Base-by-base conservation (phyloP, 208 protist species). In the Leishmania gerbilli region DNA sequence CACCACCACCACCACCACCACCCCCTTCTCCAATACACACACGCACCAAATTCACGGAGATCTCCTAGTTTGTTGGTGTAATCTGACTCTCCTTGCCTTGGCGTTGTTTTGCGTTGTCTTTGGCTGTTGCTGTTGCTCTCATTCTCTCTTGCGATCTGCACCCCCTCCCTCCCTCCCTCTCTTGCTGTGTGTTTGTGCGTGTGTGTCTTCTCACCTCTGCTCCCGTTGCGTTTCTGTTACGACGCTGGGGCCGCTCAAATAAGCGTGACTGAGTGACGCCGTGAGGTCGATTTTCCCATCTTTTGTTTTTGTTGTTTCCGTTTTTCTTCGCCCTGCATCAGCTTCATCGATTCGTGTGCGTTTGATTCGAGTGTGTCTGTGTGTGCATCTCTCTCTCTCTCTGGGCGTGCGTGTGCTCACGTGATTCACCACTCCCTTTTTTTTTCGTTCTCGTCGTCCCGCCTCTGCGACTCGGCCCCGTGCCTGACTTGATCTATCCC, bases 61-160 rank as follows among this genome's bases (percentile, higher is more conserved):
- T 17, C 27, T 64, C 58, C 27, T 64, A 9, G 64, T 17, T 24
- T 45, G 64, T 27, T 34, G 64, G 58, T 3, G 8, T 64, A 31
- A 9, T 27, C 58, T 45, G 64, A 45, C 31, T 69, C 64, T 68
- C 31, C 64, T 49, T 24, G 34, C 21, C 1, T 24, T n/a, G 31
- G 19, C 69, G 13, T 34, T 31, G 34, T 49, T 80, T 76, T 80
- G 64, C 65, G 74, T 74, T 71, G 8, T 51, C 69, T 27, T 8
- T 68, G 53, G 15, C 42, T 40, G 67, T 17, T 53, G 11, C n/a
- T 75, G 34, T 68, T 75, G 24, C 60, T 83, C 68, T 71, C 78
- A 15, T 79, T 71, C 34, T 34, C 45, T 51, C 53, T 68, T 55
- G 11, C 9, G 51, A 55, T 55, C 15, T 55, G 51, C 17, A 1